Conservation (phyloP, 1,284 basidiomycete species). For the Veloporphyrellus conicus region DNA sequence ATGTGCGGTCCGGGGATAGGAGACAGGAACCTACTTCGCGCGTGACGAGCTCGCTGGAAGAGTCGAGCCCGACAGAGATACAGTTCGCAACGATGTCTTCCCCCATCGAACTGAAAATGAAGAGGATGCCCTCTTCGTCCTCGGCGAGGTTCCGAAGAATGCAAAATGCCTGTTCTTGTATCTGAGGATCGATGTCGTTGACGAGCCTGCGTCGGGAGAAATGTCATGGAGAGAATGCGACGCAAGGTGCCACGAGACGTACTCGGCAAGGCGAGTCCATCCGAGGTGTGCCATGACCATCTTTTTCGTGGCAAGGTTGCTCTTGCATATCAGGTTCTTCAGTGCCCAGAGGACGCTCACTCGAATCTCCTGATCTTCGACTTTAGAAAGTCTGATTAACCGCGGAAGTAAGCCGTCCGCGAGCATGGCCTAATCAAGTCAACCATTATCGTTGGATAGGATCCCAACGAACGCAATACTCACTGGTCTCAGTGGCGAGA, state of each 20-base stretch:
- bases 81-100: slow-evolving; percentile 42
- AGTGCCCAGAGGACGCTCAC: slow-evolving; percentile 76
- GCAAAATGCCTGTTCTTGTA: slow-evolving; percentile 66
- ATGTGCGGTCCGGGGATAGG: not conserved
- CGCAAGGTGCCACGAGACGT: slow-evolving; percentile 21
- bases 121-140: slow-evolving; percentile 54
- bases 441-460: not conserved
- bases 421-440: slow-evolving; percentile 38
- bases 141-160: slow-evolving; percentile 62
- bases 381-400: slow-evolving; percentile 53
- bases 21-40: slow-evolving; percentile 45
- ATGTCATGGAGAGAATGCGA: not conserved
- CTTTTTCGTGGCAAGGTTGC: slow-evolving; percentile 53
- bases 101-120: slow-evolving; percentile 54
- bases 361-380: slow-evolving; percentile 53
- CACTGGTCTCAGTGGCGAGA: slow-evolving; percentile 74
- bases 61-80: slow-evolving; percentile 46
- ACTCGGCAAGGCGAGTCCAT: slow-evolving; percentile 57
- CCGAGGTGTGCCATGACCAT: slow-evolving; percentile 61
- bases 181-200: slow-evolving; percentile 44
- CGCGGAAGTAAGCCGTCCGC: slow-evolving; percentile 61
- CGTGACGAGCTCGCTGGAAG: slow-evolving; percentile 48
- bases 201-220: slow-evolving; percentile 41
- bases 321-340: slow-evolving; percentile 72
- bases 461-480: slow-evolving; percentile 24